A percentile compares a stretch with the other conserved stretches of the same genome.
These are phyloP conservation scores for Achlya hypogyna DNA, from an alignment of 352 stramenopile genomes.

Conservation along the genomic window DNA sequence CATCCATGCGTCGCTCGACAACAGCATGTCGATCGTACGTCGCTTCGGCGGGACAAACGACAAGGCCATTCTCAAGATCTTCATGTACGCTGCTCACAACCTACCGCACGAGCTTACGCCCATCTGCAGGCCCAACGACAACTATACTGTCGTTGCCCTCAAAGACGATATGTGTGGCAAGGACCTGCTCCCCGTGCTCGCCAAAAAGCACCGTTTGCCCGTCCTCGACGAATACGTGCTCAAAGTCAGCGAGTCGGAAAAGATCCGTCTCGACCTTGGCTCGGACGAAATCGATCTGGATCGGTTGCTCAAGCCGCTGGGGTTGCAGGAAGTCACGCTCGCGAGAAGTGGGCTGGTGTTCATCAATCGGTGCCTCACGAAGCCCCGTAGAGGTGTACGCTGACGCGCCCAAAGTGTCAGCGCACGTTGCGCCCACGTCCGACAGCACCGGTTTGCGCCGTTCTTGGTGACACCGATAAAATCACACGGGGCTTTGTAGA, in stretches of 20 bases:
- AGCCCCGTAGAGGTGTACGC: conserved; percentile 64
- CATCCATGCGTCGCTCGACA: not conserved
- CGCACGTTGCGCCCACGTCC: conserved; percentile 35
- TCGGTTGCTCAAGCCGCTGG: conserved; percentile 72
- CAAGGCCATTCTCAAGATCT: conserved; percentile 83
- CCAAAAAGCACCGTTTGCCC: conserved; percentile 79
- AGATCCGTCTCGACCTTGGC: conserved; percentile 64
- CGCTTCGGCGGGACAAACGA: conserved; percentile 31
- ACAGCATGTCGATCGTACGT: not conserved
- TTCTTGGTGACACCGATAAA: conserved; percentile 8
- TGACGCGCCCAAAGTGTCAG: conserved; percentile 64
- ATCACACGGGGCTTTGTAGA: no score
- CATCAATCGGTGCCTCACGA: not conserved
- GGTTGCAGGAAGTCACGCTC: conserved; percentile 80
- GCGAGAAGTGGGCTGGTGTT: conserved; percentile 56
- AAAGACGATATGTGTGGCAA: conserved; percentile 68
- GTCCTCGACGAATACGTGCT: conserved; percentile 84
- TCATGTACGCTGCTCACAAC: conserved; percentile 39
- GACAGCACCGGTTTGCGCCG: conserved; percentile 12
- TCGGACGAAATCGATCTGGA: conserved; percentile 84
- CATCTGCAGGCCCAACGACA: conserved; percentile 62
- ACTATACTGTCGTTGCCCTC: conserved; percentile 83
- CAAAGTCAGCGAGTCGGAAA: conserved; percentile 81
- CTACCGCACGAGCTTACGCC: not conserved
- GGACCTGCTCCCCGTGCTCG: conserved; percentile 74